Conservation (phyloP, 2,329 filamentous ascomycete species). For the Alternaria gaisen region DNA sequence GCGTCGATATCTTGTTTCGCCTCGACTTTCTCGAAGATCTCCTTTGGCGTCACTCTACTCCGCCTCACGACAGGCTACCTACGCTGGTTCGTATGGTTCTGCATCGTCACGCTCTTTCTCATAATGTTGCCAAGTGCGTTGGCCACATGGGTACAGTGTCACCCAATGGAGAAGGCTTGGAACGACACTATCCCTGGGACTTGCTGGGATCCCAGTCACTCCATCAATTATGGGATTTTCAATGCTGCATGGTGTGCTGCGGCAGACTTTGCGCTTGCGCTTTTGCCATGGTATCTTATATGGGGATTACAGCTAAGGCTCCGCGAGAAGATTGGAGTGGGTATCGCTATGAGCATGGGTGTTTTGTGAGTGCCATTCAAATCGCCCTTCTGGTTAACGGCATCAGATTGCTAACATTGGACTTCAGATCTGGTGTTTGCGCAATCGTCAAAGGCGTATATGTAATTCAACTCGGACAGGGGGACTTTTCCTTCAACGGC, state of each 20-base stretch:
- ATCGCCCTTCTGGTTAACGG: neutral
- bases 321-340: conserved; percentile 40
- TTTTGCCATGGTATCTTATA: conserved; percentile 41
- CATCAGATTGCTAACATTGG: neutral
- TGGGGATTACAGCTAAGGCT: conserved; percentile 31
- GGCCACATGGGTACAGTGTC: conserved; percentile 33
- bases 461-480: conserved; percentile 31
- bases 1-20: conserved; percentile 38
- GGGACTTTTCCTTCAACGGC: conserved; percentile 42
- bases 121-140: conserved; percentile 37
- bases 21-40: conserved; percentile 38
- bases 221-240: conserved; percentile 39
- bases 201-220: conserved; percentile 30
- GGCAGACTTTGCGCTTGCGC: conserved; percentile 36
- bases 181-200: conserved; percentile 23
- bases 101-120: conserved; percentile 34
- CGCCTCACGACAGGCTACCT: conserved; percentile 28
- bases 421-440: conserved; percentile 34
- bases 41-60: conserved; percentile 40
- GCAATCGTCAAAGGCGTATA: conserved; percentile 40
- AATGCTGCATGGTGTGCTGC: conserved; percentile 38
- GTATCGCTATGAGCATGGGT: conserved; percentile 44
- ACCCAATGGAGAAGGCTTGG: conserved; percentile 29
- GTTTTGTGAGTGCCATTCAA: conserved; percentile 24
- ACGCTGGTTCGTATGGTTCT: conserved; percentile 36